Percentiles rank a stretch among this genome's conserved stretches.
phyloP scores from a whole-genome alignment of 139 green algal species.

The Volvox africanus region DNA sequence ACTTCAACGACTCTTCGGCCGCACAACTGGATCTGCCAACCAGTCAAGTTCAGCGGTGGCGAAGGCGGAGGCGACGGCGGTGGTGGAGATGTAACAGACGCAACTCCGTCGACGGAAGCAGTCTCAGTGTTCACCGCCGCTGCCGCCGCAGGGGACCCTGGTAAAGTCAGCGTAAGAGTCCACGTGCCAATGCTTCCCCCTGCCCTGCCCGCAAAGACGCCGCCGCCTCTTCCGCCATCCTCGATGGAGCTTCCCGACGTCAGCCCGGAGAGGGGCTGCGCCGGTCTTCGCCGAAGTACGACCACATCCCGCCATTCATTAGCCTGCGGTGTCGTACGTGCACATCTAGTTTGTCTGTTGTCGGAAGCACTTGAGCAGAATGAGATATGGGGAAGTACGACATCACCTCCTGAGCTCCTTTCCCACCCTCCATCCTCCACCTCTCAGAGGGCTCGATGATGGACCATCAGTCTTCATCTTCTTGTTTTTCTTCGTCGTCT shows the following conservation, averaged over 20 bases:
- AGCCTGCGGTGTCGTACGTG: background rate
- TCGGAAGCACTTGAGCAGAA: background rate
- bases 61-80: too few relatives aligned
- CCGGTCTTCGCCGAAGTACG: background rate
- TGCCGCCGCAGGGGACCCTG: background rate
- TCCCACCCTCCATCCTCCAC: too few relatives aligned
- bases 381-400: too few relatives aligned
- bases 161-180: background rate
- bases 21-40: constrained; percentile 24
- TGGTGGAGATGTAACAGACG: background rate
- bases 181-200: constrained; percentile 6
- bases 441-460: too few relatives aligned
- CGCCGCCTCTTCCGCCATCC: background rate
- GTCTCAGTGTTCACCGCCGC: background rate
- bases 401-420: too few relatives aligned
- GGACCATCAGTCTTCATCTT: too few relatives aligned
- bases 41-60: background rate
- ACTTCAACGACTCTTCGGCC: background rate
- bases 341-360: background rate
- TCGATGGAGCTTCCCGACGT: background rate
- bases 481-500: too few relatives aligned
- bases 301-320: background rate
- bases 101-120: background rate
- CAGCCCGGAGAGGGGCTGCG: background rate
- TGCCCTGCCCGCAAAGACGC: background rate